Evolutionary conservation across 2,329 filamentous ascomycete species (phyloP), one percentile per base, ranked within the genome.

Genomic region (Trichoderma semiorbis): DNA sequence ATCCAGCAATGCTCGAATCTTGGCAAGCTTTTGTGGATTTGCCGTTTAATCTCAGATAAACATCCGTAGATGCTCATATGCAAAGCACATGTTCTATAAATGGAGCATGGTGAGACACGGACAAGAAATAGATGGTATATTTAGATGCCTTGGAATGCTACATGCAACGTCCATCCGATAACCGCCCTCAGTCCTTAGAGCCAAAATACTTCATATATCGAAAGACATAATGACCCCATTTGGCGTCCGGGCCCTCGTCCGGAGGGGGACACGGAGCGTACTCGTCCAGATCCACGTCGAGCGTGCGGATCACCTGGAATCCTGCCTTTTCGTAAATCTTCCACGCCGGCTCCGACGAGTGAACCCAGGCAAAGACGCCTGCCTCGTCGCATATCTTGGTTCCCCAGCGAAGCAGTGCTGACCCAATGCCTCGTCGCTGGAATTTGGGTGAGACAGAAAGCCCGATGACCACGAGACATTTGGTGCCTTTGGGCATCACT

Each of bases 151-250:
- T 43, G 57, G 57, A 69, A 69, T 69, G 67, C 67, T 61, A 43
- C 57, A 34, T 60, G n/a, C 11, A 36, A 34, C 12, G 26, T 21
- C 57, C 47, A 36, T 34, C 26, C 5, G 14, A 21, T n/a, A 34
- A 47, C 36, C 16, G n/a, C 18, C 24, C 30, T 69, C 14, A 69
- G 12, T 58, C 32, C 24, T 63, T 65, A 5, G 65, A 65, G 14
- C 66, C 73, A 30, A 76, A 68, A 55, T 78, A 77, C 71, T 77
- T 76, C 78, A 81, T 79, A 69, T 80, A 81, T 21, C 77, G 75
- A 70, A 80, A 81, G 3, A 77, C 76, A 72, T 81, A 81, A 30
- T 75, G 73, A 2, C 79, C 79, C 80, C 80, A 80, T 72, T 75
- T 78, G 7, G 75, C 76, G 14, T 71, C 73, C 5, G 71, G 72